Base-by-base conservation (phyloP, 192 early-diverging fungal species). In the Umbelopsis sp. region DNA sequence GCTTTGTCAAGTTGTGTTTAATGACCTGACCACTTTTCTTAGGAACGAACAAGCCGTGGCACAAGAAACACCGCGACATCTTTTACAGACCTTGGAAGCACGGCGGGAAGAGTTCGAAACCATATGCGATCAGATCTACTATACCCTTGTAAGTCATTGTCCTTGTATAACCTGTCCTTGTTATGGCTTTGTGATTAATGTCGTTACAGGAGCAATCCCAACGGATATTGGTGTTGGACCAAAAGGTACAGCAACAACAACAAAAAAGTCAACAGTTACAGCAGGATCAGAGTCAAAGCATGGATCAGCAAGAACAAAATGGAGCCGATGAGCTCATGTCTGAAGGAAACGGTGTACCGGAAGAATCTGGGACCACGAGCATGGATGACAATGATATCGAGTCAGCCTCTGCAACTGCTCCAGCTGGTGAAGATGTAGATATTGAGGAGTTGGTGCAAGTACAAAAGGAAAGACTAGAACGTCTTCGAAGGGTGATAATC, bases 101-200 rank as follows among this genome's bases (percentile, higher is more conserved):
- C 55, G 55, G 23, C 73, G 76, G 49, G 76, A 73, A 53, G 68
- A 72, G 49, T 78, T 78, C 52, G 76, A 73, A 64, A 55, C 67
- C 7, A 68, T 78, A n/a, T 78, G 76, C 49, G 76, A 78, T 73
- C 76, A 78, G 18, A 70, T 78, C 13, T 73, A 73, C 46, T 78
- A 73, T 70, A 69, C 53, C 15, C 64, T 78, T 45, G 76, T 78
- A 77, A 23, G 37, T 68, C 10, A 33, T 18, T 4, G 16, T 2
- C 20, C 0, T 51, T 49, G 23, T 16, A 11, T 18, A 1, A 13
- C 0, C 6, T 0, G 10, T 16, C 13, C 15, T 11, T 35, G 5
- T n/a, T 18, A n/a, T n/a, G 0, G 16, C 1, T 61, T 1, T 18
- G n/a, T 20, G 13, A 45, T 15, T 20, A 21, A 12, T 41, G 11